phyloP scores from a whole-genome alignment of 2,329 filamentous ascomycete genomes.

The Colletotrichum tabaci region DNA sequence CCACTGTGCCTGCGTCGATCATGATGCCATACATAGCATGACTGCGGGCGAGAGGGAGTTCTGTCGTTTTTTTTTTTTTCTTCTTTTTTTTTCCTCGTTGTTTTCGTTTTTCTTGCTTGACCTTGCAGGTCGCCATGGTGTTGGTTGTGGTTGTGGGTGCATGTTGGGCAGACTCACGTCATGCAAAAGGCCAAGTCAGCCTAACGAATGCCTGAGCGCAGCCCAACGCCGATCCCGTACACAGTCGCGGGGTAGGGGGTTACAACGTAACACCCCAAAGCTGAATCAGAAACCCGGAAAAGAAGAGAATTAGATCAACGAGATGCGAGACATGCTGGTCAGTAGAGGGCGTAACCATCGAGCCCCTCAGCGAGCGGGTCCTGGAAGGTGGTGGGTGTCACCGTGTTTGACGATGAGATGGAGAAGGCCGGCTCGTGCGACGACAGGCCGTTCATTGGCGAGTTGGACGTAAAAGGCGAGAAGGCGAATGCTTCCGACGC shows the following conservation, averaged over 20 bases:
- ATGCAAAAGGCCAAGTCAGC: conserved; percentile 24
- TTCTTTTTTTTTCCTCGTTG: conserved; percentile 6
- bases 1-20: neutral
- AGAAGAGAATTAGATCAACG: neutral
- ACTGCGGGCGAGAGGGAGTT: conserved; percentile 2
- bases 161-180: conserved; percentile 36
- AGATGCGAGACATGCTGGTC: conserved; percentile 24
- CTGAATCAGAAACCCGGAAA: neutral
- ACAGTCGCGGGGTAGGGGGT: conserved; percentile 11
- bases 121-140: conserved; percentile 6
- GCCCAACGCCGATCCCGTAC: conserved; percentile 26
- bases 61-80: conserved; percentile 9
- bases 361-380: conserved; percentile 27
- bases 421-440: conserved; percentile 42
- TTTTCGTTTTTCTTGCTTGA: conserved; percentile 21
- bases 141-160: conserved; percentile 17
- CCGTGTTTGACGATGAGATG: conserved; percentile 41
- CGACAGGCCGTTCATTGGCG: conserved; percentile 38
- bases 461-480: conserved; percentile 33
- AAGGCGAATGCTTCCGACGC: conserved; percentile 37
- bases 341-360: conserved; percentile 31
- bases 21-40: conserved; percentile 37
- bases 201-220: conserved; percentile 37
- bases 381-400: conserved; percentile 39
- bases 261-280: conserved; percentile 19